Base-by-base conservation (phyloP, 2,329 filamentous ascomycete genomes). In the Exophiala alcalophila region DNA sequence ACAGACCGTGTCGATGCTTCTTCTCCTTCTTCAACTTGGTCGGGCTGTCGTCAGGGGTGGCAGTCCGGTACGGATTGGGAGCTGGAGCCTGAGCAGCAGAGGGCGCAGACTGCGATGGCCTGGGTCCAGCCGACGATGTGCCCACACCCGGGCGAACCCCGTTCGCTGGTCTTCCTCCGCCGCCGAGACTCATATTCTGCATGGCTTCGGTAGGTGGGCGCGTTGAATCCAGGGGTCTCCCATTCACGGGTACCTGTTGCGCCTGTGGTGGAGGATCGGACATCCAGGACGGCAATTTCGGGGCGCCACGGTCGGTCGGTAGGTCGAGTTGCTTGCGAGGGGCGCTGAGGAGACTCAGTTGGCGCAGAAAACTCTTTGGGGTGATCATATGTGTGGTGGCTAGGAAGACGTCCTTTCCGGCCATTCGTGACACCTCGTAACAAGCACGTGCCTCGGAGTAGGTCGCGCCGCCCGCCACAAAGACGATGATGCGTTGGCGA, bases 391-490 rank as follows among this genome's bases (percentile, higher is more conserved):
- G 92, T 16, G 85, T 90, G 0, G 87, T 92, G 12, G 84, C 80
- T 4, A 98, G 77, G 61, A 94, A 86, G n/a, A 97, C 71, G 56
- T 98, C 92, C 52, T 84, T 80, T 38, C 79, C 80, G 32, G 80
- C 80, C 35, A 80, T 71, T 38, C 81, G 76, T 2, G 86, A 84
- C 18, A 91, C 71, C 58, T 96, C 88, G 62, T 97, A 97, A 67
- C 92, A 98, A 9, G 82, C 77, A 19, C 92, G 81, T 21, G 86
- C 78, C 67, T 98, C 92, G 4, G 87, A 89, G 63, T 91, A 95
- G 0, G 92, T 97, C 14, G 92, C 92, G 30, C 92, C 92, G 33
- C 92, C 92, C 1, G 91, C 92, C 76, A 97, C 84, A 62, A 95
- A 97, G 11, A 97, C 83, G 46, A 98, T 86, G 40, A 97, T 77